phyloP scores from a whole-genome alignment of 495 filamentous ascomycete species.

The Cairneyella variabilis region DNA sequence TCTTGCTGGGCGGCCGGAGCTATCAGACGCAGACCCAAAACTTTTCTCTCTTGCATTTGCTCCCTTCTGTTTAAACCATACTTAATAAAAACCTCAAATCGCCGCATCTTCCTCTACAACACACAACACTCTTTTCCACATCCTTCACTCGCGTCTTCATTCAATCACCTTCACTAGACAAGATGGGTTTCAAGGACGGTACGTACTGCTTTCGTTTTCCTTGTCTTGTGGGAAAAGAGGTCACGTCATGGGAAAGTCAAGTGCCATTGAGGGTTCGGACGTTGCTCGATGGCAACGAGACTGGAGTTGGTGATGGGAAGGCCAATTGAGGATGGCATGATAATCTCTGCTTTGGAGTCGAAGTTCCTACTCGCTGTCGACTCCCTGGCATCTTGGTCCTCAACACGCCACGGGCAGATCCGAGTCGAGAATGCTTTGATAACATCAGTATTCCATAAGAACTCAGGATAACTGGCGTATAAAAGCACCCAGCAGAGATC shows the following conservation, averaged over 20 bases:
- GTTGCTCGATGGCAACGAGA: not conserved
- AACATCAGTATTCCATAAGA: not conserved
- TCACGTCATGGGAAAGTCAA: constrained; percentile 9
- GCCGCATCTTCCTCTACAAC: constrained; percentile 27
- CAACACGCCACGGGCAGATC: not conserved
- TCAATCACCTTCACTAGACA: constrained; percentile 17
- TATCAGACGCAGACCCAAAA: too few species aligned
- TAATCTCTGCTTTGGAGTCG: not conserved
- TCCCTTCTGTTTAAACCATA: too few species aligned
- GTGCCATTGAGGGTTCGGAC: constrained; percentile 9
- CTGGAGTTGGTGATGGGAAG: not conserved
- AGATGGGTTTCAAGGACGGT: constrained; percentile 31
- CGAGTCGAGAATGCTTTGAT: too few species aligned
- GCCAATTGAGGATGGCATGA: too few species aligned
- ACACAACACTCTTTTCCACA: constrained; percentile 14
- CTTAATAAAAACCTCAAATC: not conserved
- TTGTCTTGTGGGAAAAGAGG: not conserved
- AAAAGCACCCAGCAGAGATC: not conserved
- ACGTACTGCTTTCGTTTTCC: constrained; percentile 24
- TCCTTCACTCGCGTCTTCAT: constrained; percentile 11
- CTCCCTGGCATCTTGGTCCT: not conserved
- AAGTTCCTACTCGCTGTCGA: not conserved
- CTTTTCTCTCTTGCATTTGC: not conserved
- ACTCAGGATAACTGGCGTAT: not conserved
- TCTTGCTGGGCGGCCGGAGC: not conserved